Percentiles rank a stretch among this genome's conserved stretches.
Evolutionary conservation across 257 asterid genomes (phyloP).

Genomic region (Salvia miltiorrhiza): DNA sequence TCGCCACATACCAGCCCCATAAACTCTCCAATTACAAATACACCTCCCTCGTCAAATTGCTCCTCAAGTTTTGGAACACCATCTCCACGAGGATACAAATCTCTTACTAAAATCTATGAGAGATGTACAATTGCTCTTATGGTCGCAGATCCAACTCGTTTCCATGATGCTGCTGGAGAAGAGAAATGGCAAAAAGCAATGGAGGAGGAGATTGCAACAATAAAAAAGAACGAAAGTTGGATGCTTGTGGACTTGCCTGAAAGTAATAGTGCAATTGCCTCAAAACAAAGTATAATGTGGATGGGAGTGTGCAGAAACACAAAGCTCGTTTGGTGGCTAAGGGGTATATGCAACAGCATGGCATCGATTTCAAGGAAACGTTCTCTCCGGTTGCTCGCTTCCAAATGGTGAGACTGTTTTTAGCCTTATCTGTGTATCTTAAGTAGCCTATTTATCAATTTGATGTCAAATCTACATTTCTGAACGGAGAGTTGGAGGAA

Average conservation of each 20-base stretch:
- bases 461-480: too few relatives aligned
- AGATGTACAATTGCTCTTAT: neutral
- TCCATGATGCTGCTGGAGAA: neutral
- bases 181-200: neutral
- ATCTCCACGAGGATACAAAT: neutral
- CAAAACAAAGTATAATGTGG: too few relatives aligned
- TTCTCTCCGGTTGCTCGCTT: too few relatives aligned
- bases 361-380: too few relatives aligned
- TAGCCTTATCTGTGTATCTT: too few relatives aligned
- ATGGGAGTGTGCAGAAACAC: too few relatives aligned
- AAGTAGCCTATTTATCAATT: too few relatives aligned
- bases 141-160: neutral
- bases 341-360: too few relatives aligned
- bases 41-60: neutral
- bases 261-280: neutral
- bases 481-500: too few relatives aligned
- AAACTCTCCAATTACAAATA: neutral
- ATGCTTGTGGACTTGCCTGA: neutral
- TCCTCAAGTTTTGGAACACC: neutral
- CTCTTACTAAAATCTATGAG: neutral
- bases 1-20: too few relatives aligned
- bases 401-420: too few relatives aligned
- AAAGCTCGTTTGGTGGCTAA: conserved; percentile 10
- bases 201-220: neutral
- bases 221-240: conserved; percentile 14